phyloP scores from a whole-genome alignment of 2,329 filamentous ascomycete species.

The Sphaerulina musiva region DNA sequence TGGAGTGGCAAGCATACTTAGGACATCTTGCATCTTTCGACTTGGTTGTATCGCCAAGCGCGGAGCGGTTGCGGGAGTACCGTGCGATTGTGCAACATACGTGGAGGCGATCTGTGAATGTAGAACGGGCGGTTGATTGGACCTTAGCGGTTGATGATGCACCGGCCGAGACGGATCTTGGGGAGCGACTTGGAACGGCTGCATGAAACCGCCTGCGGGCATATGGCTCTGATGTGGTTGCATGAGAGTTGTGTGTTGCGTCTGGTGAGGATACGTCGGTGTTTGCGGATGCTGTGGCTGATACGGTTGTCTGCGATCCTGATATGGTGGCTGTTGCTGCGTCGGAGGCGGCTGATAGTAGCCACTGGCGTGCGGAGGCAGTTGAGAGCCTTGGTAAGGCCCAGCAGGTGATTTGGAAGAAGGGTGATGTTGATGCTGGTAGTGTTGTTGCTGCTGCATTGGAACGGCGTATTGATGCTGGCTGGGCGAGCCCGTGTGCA shows the following conservation, averaged over 20 bases:
- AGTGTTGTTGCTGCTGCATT: slow-evolving; percentile 21
- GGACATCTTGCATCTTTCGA: slow-evolving; percentile 22
- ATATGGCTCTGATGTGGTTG: slow-evolving; percentile 11
- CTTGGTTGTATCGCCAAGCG: slow-evolving; percentile 17
- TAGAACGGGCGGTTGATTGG: slow-evolving; percentile 12
- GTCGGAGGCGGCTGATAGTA: slow-evolving; percentile 25
- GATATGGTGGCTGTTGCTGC: slow-evolving; percentile 22
- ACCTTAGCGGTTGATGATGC: slow-evolving; percentile 19
- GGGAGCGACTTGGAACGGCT: slow-evolving; percentile 43
- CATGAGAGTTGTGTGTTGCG: slow-evolving; percentile 26
- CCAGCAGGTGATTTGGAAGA: slow-evolving; percentile 18
- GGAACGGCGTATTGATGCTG: slow-evolving; percentile 16
- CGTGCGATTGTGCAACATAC: slow-evolving; percentile 16
- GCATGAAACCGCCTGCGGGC: slow-evolving; percentile 38
- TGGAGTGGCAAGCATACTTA: slow-evolving; percentile 28
- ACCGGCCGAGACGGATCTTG: slow-evolving; percentile 36
- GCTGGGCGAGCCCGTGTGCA: slow-evolving; percentile 31
- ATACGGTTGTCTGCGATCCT: slow-evolving; percentile 25
- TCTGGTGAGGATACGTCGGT: slow-evolving; percentile 25
- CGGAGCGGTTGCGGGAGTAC: slow-evolving; percentile 25
- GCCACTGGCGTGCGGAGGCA: slow-evolving; percentile 27
- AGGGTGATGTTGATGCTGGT: slow-evolving; percentile 20
- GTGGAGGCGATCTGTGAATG: slow-evolving; percentile 8
- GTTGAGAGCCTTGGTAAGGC: slow-evolving; percentile 21
- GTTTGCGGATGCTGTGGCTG: slow-evolving; percentile 29